A percentile compares a stretch with the other conserved stretches of the same genome.
These are phyloP conservation scores for Dactylellina sp. DNA, from an alignment of 2,329 filamentous ascomycete species.

Conservation along the genomic window DNA sequence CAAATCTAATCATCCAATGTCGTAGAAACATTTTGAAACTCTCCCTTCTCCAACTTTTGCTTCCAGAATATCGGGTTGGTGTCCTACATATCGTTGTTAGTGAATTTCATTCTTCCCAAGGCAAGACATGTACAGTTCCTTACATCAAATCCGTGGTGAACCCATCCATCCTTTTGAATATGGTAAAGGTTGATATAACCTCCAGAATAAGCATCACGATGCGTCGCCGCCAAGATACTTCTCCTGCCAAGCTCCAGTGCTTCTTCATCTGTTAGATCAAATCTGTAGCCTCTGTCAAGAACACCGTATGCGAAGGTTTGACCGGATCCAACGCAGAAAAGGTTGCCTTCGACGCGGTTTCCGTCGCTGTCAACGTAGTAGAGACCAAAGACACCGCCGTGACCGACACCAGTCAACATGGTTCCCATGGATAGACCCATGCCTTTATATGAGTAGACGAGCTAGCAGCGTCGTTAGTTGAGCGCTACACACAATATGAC, in stretches of 20 bases:
- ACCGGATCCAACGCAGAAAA: slow-evolving; percentile 97
- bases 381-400: slow-evolving; percentile 92
- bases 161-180: slow-evolving; percentile 98
- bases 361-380: slow-evolving; percentile 99
- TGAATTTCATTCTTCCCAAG: neutral
- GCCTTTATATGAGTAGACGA: slow-evolving; percentile 98
- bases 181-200: slow-evolving; percentile 99
- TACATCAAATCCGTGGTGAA: slow-evolving; percentile 91
- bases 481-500: neutral
- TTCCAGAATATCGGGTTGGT: slow-evolving; percentile 99
- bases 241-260: slow-evolving; percentile 89
- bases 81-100: slow-evolving; percentile 67
- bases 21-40: slow-evolving; percentile 95
- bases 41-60: slow-evolving; percentile 97
- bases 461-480: slow-evolving; percentile 58
- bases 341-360: slow-evolving; percentile 88
- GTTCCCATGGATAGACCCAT: slow-evolving; percentile 99
- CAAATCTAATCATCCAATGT: slow-evolving; percentile 26
- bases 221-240: slow-evolving; percentile 94
- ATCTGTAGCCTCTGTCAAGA: slow-evolving; percentile 92
- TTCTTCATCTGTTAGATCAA: slow-evolving; percentile 86
- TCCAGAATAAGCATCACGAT: slow-evolving; percentile 98
- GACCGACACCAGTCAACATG: slow-evolving; percentile 97
- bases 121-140: slow-evolving; percentile 27
- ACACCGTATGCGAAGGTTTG: slow-evolving; percentile 99